These are phyloP conservation scores for Allantophomopsis cytisporea DNA, from an alignment of 2,329 filamentous ascomycete genomes.

Conservation along the genomic window DNA sequence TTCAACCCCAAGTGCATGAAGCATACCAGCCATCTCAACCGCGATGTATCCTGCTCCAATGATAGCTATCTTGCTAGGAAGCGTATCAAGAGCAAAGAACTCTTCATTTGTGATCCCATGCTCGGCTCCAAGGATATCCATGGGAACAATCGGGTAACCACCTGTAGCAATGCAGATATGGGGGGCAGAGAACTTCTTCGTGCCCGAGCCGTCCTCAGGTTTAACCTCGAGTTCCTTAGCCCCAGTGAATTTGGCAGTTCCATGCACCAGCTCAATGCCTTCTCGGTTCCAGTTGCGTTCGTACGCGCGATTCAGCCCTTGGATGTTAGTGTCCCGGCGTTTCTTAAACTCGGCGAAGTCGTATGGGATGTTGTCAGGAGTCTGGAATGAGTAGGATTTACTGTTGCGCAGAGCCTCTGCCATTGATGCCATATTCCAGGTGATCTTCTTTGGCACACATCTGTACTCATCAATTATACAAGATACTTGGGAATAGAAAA, in stretches of 20 bases:
- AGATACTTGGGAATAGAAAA: not conserved
- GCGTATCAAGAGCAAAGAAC: slow-evolving; percentile 33
- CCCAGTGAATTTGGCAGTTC: slow-evolving; percentile 28
- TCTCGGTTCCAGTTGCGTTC: slow-evolving; percentile 33
- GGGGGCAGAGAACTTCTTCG: slow-evolving; percentile 24
- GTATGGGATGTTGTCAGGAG: slow-evolving; percentile 24
- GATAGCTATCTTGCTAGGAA: slow-evolving; percentile 32
- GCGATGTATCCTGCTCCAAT: slow-evolving; percentile 36
- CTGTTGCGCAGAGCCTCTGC: slow-evolving; percentile 29
- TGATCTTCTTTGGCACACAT: slow-evolving; percentile 38
- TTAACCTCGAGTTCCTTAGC: slow-evolving; percentile 28
- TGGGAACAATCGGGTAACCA: slow-evolving; percentile 24
- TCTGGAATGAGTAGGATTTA: slow-evolving; percentile 31
- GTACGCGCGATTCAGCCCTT: slow-evolving; percentile 29
- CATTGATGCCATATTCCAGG: slow-evolving; percentile 34
- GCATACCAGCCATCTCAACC: slow-evolving; percentile 33
- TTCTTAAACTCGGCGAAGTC: slow-evolving; percentile 32
- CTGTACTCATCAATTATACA: slow-evolving; percentile 13
- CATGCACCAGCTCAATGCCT: slow-evolving; percentile 33
- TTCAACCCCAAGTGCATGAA: slow-evolving; percentile 32
- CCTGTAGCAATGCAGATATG: slow-evolving; percentile 34
- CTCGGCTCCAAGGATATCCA: slow-evolving; percentile 27
- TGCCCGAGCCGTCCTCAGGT: slow-evolving; percentile 23
- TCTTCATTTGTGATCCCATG: slow-evolving; percentile 35
- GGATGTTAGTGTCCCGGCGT: slow-evolving; percentile 28